Conservation (phyloP, 2,329 filamentous ascomycete genomes). For the Fusarium xylarioides region DNA sequence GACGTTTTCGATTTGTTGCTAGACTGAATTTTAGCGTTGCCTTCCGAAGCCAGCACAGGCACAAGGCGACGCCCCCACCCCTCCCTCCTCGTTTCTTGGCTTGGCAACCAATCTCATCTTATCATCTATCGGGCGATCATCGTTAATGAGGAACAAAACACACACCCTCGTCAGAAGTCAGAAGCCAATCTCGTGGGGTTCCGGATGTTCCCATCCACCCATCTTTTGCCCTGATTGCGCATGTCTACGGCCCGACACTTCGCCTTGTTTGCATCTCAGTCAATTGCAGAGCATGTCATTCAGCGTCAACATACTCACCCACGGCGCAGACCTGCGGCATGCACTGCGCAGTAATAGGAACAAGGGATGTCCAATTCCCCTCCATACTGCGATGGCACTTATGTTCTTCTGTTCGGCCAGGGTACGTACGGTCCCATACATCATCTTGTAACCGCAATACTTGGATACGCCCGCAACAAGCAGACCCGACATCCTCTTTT, state of each 20-base stretch:
- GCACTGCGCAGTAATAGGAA: neutral
- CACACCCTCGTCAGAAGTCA: conserved; percentile 36
- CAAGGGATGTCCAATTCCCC: neutral
- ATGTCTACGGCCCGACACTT: neutral
- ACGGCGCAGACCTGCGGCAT: neutral
- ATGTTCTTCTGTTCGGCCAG: conserved; percentile 1
- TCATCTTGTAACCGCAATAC: conserved; percentile 1
- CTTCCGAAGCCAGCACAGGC: conserved; percentile 11
- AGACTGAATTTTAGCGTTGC: conserved; percentile 24
- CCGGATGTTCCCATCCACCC: conserved; percentile 3
- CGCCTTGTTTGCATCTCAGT: neutral
- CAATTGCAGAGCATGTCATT: neutral
- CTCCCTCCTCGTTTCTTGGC: conserved; percentile 2
- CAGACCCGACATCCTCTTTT: conserved; percentile 1
- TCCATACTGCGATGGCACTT: neutral
- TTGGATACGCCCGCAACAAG: conserved; percentile 14
- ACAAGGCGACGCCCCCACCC: conserved; percentile 19
- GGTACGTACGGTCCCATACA: neutral
- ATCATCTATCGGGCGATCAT: conserved; percentile 41
- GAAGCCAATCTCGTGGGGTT: conserved; percentile 38
- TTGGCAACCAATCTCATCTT: conserved; percentile 12
- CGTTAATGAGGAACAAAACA: conserved; percentile 28
- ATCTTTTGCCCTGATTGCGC: neutral
- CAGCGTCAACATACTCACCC: neutral
- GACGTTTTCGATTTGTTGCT: conserved; percentile 24